phyloP scores from a whole-genome alignment of 2,329 filamentous ascomycete species.

The Plectosphaerella cucumerina region DNA sequence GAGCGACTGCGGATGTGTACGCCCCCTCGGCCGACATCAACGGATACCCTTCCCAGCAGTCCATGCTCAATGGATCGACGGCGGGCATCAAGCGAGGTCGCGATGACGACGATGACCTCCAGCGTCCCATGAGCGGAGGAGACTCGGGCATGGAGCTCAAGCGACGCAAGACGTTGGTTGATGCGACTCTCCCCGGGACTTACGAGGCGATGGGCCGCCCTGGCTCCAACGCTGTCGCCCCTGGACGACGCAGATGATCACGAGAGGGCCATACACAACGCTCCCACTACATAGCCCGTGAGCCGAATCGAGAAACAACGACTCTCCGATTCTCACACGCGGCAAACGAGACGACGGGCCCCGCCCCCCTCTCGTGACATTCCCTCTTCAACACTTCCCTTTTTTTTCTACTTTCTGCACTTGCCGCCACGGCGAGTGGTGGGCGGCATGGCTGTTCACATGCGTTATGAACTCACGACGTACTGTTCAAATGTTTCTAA shows the following conservation, averaged over 20 bases:
- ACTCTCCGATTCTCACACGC: too few species aligned
- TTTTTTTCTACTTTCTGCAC: conserved; percentile 19
- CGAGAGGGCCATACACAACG: conserved; percentile 4
- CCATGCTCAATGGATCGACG: conserved; percentile 60
- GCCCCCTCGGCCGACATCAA: conserved; percentile 59
- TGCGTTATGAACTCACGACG: conserved; percentile 32
- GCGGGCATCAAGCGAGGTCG: conserved; percentile 41
- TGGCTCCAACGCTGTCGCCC: conserved; percentile 37
- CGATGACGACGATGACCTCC: conserved; percentile 56
- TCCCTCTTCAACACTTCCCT: conserved; percentile 7
- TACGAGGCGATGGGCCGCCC: conserved; percentile 48
- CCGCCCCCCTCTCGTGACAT: conserved; percentile 2
- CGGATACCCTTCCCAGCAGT: conserved; percentile 59
- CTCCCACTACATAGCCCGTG: background rate
- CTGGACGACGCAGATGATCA: conserved; percentile 31
- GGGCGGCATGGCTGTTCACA: conserved; percentile 21
- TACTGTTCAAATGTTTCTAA: conserved; percentile 25
- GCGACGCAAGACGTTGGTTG: conserved; percentile 73
- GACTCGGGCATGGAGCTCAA: conserved; percentile 60
- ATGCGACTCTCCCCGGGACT: conserved; percentile 47
- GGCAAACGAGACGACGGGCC: background rate
- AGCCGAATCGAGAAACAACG: too few species aligned
- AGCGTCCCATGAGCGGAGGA: conserved; percentile 56
- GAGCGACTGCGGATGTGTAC: conserved; percentile 65
- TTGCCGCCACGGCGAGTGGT: conserved; percentile 14